These are phyloP conservation scores for Arthrobotrys megalospora DNA, from an alignment of 2,329 filamentous ascomycete species.

Conservation along the genomic window DNA sequence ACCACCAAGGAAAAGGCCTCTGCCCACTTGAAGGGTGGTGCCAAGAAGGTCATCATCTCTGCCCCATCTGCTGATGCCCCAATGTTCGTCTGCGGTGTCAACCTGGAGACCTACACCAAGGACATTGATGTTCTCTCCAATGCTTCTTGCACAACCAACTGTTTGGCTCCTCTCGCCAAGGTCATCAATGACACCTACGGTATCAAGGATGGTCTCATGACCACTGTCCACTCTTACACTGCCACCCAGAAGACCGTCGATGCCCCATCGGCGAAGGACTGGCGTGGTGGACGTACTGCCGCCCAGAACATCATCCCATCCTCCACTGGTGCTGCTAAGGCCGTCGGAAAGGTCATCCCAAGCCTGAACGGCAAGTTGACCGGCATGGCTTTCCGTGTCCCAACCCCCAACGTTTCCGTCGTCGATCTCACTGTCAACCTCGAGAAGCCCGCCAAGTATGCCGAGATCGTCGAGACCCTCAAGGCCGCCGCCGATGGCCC, in stretches of 20 bases:
- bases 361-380: conserved; percentile 99
- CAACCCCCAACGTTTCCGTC: conserved; percentile 98
- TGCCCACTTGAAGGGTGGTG: conserved; percentile 94
- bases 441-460: conserved; percentile 89
- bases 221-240: conserved; percentile 99
- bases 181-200: conserved; percentile 98
- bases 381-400: conserved; percentile 99
- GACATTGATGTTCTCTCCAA: conserved; percentile 96
- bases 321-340: conserved; percentile 99
- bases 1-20: conserved; percentile 97
- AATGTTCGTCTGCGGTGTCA: conserved; percentile 99
- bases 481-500: conserved; percentile 87
- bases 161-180: conserved; percentile 98
- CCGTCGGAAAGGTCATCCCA: conserved; percentile 99
- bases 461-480: conserved; percentile 92
- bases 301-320: conserved; percentile 99
- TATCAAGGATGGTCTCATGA: conserved; percentile 99
- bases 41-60: conserved; percentile 91
- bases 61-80: conserved; percentile 92
- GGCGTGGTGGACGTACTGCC: conserved; percentile 98
- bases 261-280: conserved; percentile 97
- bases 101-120: conserved; percentile 92
- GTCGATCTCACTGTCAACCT: conserved; percentile 95
- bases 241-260: conserved; percentile 99
- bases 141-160: conserved; percentile 99